A percentile compares a stretch with the other conserved stretches of the same genome.
These are phyloP conservation scores for Neonectria hederae DNA, from an alignment of 2,329 filamentous ascomycete genomes.

Conservation along the genomic window DNA sequence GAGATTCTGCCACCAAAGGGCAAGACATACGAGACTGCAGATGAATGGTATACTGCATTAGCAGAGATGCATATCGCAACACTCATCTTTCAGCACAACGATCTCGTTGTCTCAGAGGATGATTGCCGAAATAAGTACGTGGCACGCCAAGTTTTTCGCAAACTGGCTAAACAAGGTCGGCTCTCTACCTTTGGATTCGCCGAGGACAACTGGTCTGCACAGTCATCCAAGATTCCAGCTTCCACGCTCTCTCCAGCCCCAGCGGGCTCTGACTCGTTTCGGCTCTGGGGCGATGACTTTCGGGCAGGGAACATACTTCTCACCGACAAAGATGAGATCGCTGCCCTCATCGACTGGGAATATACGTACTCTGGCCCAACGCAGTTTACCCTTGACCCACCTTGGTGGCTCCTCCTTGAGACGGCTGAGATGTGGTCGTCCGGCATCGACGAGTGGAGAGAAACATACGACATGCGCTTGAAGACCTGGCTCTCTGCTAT, in stretches of 20 bases:
- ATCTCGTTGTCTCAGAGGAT: conserved; percentile 47
- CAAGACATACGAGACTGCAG: conserved; percentile 40
- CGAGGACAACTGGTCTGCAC: conserved; percentile 45
- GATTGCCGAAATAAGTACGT: conserved; percentile 56
- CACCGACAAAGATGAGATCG: conserved; percentile 34
- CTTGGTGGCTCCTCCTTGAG: conserved; percentile 52
- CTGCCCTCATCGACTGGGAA: conserved; percentile 53
- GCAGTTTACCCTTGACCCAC: conserved; percentile 48
- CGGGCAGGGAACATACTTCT: conserved; percentile 47
- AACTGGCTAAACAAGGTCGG: conserved; percentile 41
- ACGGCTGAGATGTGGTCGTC: conserved; percentile 45
- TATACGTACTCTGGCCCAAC: conserved; percentile 47
- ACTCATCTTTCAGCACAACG: conserved; percentile 54
- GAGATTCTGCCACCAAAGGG: conserved; percentile 31
- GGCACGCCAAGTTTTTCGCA: conserved; percentile 52
- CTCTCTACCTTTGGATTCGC: conserved; percentile 43
- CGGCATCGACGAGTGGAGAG: conserved; percentile 44
- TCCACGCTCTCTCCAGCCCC: conserved; percentile 30
- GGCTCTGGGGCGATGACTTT: conserved; percentile 49
- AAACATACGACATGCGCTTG: conserved; percentile 45
- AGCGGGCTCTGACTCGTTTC: conserved; percentile 31
- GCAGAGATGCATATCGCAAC: conserved; percentile 54
- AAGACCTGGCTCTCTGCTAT: conserved; percentile 47
- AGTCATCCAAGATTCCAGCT: conserved; percentile 23
- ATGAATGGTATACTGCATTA: conserved; percentile 51